Base-by-base conservation (phyloP, 371 early-diverging fungal genomes). In the Mucor mucedo region DNA sequence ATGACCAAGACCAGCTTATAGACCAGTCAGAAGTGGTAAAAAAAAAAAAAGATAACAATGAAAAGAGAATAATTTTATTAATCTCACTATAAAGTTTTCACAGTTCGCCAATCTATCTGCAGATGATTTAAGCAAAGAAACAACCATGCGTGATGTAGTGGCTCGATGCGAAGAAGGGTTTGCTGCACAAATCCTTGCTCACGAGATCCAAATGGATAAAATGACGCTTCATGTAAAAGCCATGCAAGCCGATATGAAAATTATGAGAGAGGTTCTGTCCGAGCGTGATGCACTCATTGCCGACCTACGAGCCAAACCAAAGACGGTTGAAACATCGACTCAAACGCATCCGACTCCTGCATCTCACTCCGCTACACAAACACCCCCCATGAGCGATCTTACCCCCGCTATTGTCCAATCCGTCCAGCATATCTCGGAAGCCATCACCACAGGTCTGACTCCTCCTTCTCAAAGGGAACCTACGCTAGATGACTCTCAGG, bases 161-260 rank as follows among this genome's bases (percentile, higher is more conserved):
- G 68, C 68, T 42, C 75, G 72, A 47, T 76, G 76, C 35, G 76
- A 76, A 63, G 63, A 76, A 56, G 71, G 67, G 0, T 64, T 76
- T n/a, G 52, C 70, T 2, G 69, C 65, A 9, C 70, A 72, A 41
- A 53, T 69, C 4, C 27, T 32, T 10, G 14, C 54, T 3, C 65
- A 73, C 50, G 49, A 66, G 28, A 35, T 49, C 8, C 45, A 70
- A 42, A 62, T 70, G 55, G 49, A 59, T 11, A 57, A 38, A 4
- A 52, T 66, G 58, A 16, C 13, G 0, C 40, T 5, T 2, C 27
- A 33, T 0, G n/a, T 57, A 4, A 60, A 68, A n/a, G 50, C 60
- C 1, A 45, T 61, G 32, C 55, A 61, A 29, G 60, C 38, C 30
- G 60, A 38, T 32, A 27, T 65, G 5, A 50, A 52, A 28, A 56